These are phyloP conservation scores for Fusarium foetens DNA, from an alignment of 2,329 filamentous ascomycete species.

Conservation along the genomic window DNA sequence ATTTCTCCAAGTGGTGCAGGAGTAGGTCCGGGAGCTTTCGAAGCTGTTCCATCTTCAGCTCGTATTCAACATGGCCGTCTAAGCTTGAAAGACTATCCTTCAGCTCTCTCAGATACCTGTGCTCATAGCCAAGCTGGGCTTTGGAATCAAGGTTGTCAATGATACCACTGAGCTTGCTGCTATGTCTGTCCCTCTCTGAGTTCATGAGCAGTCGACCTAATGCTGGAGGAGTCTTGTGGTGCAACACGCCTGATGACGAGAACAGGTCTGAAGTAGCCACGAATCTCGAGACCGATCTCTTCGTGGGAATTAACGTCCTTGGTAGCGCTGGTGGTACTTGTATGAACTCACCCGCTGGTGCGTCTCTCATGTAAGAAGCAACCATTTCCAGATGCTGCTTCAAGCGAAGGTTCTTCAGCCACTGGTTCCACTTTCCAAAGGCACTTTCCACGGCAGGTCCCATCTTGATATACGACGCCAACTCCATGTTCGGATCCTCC, in stretches of 20 bases:
- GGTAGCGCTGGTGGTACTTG: not conserved
- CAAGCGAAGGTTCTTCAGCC: slow-evolving; percentile 28
- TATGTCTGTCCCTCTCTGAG: not conserved
- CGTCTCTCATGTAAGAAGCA: not conserved
- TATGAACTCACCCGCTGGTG: not conserved
- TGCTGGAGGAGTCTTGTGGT: fast-evolving
- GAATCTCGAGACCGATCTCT: not conserved
- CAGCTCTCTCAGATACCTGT: slow-evolving; percentile 18
- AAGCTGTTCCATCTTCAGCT: not conserved
- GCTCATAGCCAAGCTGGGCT: slow-evolving; percentile 19
- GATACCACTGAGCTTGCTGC: not conserved
- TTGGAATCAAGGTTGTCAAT: slow-evolving; percentile 13
- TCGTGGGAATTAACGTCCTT: too few species aligned
- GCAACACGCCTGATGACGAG: not conserved
- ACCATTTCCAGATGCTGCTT: slow-evolving; percentile 9
- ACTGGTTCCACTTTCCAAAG: not conserved
- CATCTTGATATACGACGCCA: slow-evolving; percentile 11
- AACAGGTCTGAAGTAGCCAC: slow-evolving; percentile 21
- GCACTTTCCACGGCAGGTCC: not conserved
- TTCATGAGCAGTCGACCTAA: not conserved
- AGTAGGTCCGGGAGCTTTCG: not conserved
- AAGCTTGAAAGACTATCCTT: slow-evolving; percentile 22
- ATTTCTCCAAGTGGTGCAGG: not conserved
- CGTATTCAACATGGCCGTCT: not conserved
- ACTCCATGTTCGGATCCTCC: not conserved